A percentile compares a stretch with the other conserved stretches of the same genome.
Conservation (phyloP, 2,329 filamentous ascomycete genomes). For the Orbilia javanica region DNA sequence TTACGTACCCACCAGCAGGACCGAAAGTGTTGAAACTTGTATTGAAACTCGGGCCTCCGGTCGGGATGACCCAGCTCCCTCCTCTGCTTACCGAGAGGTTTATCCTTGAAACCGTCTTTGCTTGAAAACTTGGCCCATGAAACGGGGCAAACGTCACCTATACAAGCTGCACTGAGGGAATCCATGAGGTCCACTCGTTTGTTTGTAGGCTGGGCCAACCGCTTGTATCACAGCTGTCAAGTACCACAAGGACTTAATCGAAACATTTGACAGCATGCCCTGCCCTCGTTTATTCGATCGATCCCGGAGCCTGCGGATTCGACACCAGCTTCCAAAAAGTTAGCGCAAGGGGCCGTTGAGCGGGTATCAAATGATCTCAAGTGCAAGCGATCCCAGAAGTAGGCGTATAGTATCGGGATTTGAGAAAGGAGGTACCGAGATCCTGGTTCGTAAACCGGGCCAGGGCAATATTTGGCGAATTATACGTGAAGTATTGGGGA, state of each 20-base stretch:
- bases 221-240: conserved; percentile 9
- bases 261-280: conserved; percentile 15
- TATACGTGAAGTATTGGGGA: not conserved
- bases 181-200: not conserved
- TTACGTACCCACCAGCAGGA: not conserved
- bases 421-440: conserved; percentile 31
- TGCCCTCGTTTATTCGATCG: conserved; percentile 3
- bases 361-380: conserved; percentile 49
- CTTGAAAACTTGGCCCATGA: conserved; percentile 50
- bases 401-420: conserved; percentile 47
- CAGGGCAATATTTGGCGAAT: conserved; percentile 50
- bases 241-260: conserved; percentile 10
- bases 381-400: conserved; percentile 24
- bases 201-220: not conserved
- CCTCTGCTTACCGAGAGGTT: conserved; percentile 36
- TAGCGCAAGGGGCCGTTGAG: conserved; percentile 55
- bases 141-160: conserved; percentile 51
- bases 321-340: conserved; percentile 11
- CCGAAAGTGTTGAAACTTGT: conserved; percentile 30
- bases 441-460: not conserved
- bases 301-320: conserved; percentile 9
- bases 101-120: conserved; percentile 51
- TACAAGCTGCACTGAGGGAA: conserved; percentile 8
- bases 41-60: conserved; percentile 32
- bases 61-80: conserved; percentile 15